These are phyloP conservation scores for Yarrowia sp. DNA, from an alignment of 805 yeast species.

Conservation along the genomic window DNA sequence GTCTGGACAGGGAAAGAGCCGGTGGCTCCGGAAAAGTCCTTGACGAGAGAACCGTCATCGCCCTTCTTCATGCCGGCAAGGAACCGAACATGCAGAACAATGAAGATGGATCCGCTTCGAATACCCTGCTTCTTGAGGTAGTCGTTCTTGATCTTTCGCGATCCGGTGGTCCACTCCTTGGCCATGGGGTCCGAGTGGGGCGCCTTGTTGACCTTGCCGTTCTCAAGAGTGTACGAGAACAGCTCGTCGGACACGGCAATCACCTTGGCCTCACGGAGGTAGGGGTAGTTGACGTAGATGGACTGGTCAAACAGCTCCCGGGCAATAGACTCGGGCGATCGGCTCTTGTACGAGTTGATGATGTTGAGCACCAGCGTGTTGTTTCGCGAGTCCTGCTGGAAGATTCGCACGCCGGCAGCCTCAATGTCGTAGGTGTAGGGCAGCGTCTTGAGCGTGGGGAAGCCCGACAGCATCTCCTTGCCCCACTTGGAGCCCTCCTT, in stretches of 20 bases:
- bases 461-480: constrained; percentile 74
- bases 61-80: constrained; percentile 76
- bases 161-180: constrained; percentile 47
- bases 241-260: constrained; percentile 57
- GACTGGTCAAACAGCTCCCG: constrained; percentile 57
- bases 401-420: constrained; percentile 66
- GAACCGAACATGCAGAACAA: constrained; percentile 66
- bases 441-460: constrained; percentile 77
- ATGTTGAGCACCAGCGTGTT: constrained; percentile 73
- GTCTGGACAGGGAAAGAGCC: constrained; percentile 74
- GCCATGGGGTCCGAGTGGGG: constrained; percentile 50
- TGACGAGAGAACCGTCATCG: constrained; percentile 69
- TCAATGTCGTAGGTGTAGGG: constrained; percentile 50
- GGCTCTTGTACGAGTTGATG: constrained; percentile 44
- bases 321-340: constrained; percentile 61
- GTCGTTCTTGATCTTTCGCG: constrained; percentile 42
- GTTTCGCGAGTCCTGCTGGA: constrained; percentile 80
- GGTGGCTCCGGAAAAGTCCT: constrained; percentile 57
- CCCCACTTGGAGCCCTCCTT: constrained; percentile 68
- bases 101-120: constrained; percentile 50
- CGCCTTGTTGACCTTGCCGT: constrained; percentile 33
- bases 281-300: constrained; percentile 89
- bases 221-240: constrained; percentile 43
- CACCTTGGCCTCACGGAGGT: constrained; percentile 73
- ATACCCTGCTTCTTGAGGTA: constrained; percentile 58